Percentiles rank a stretch among this genome's conserved stretches.
Conservation (phyloP, 371 early-diverging fungal genomes). For the Gilbertella persicaria region DNA sequence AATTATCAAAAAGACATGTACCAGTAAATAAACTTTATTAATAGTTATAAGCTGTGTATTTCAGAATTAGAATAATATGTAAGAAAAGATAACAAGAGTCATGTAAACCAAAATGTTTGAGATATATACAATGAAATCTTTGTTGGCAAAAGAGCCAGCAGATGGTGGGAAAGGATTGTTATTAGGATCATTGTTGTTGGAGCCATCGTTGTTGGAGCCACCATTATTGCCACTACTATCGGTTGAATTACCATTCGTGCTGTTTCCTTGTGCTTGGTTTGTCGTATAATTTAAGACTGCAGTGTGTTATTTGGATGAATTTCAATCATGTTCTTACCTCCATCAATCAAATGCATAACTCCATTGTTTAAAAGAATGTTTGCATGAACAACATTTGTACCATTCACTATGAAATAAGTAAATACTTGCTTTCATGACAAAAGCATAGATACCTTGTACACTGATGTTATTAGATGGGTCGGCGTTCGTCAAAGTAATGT, state of each 20-base stretch:
- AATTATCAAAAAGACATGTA: too few species aligned
- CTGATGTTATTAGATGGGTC: background rate
- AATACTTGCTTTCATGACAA: background rate
- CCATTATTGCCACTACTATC: background rate
- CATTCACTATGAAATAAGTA: constrained; percentile 16
- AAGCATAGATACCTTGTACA: constrained; percentile 4
- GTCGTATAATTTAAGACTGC: background rate
- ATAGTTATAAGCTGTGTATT: too few species aligned
- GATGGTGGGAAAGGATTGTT: too few species aligned
- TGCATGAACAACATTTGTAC: constrained; percentile 29
- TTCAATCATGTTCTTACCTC: constrained; percentile 6
- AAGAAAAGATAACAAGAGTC: too few species aligned
- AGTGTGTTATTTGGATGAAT: background rate
- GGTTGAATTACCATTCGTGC: background rate
- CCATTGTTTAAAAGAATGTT: constrained; percentile 47
- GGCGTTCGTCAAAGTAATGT: constrained; percentile 5
- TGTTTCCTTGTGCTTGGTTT: background rate
- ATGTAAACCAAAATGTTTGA: too few species aligned
- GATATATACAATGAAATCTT: too few species aligned
- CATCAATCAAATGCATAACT: constrained; percentile 47
- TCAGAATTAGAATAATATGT: too few species aligned
- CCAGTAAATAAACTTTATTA: too few species aligned
- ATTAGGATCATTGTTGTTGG: too few species aligned
- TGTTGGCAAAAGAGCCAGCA: too few species aligned
- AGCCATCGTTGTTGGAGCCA: too few species aligned